Base-by-base conservation (phyloP, 306 rosid species). In the Castanospermum australe region DNA sequence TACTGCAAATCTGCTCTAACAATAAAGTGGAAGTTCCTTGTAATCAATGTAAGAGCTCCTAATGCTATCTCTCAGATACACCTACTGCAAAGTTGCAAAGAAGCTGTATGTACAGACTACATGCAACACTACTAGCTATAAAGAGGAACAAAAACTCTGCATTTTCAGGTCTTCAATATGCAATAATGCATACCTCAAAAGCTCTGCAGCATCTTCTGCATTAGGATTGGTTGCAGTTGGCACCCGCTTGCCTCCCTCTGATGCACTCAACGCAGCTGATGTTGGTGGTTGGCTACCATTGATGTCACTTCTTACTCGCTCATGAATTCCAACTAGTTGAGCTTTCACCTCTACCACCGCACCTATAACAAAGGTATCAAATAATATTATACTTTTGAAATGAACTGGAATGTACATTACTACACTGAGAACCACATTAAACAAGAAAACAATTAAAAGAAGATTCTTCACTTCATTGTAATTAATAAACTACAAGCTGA, bases 201-300 rank as follows among this genome's bases (percentile, higher is more conserved):
- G 90, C 5, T 87, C 98, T 24, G 99, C 97, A 82, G 99, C 97
- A 85, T 95, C 97, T 85, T 91, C 99, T 41, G 92, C 93, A 87
- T 83, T 88, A 74, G 99, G 99, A 91, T 95, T 91, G 81, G 99
- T 78, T 79, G 90, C 98, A 67, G 92, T 83, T 61, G 89, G 86
- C 35, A 82, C 77, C 32, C 82, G 92, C 82, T 91, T 92, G 89
- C 54, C 88, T 79, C 84, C 89, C 81, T 76, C 87, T 38, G 85
- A 60, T 56, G 87, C 38, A 76, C 67, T 86, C 8, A 77, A 36
- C 57, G 78, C 70, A 54, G 88, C 82, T 79, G 92, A n/a, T 36
- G 71, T 59, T 47, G 90, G 91, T 70, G 90, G 88, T 84, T 88
- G 90, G 48, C 87, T 83, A 81, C 89, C 92, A 67, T 81, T 87